Percentiles rank a stretch among this genome's conserved stretches.
Evolutionary conservation across 148 eudicot genomes (phyloP).

Genomic region (Vaccinium macrocarpon): DNA sequence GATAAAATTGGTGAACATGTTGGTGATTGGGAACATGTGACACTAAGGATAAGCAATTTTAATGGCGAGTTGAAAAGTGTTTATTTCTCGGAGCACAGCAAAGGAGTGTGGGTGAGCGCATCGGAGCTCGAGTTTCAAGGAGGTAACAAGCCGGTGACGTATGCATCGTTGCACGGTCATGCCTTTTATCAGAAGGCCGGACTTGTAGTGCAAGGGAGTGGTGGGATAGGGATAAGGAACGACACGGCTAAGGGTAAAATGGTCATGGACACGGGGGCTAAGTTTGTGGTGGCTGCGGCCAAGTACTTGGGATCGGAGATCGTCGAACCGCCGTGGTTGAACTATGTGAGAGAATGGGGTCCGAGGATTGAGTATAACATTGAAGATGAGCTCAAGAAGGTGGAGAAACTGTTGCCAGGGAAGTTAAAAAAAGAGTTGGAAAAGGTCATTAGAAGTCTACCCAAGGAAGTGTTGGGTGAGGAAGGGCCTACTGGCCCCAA

Average conservation of each 20-base stretch:
- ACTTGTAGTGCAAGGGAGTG: conserved; percentile 15
- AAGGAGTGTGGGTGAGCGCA: conserved; percentile 22
- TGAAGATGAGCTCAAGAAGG: conserved; percentile 17
- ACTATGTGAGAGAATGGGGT: conserved; percentile 27
- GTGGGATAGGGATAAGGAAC: conserved; percentile 20
- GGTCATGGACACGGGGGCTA: conserved; percentile 15
- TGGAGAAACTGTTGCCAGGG: conserved; percentile 12
- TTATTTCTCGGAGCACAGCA: conserved; percentile 25
- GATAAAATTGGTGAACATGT: conserved; percentile 29
- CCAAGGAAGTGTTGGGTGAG: conserved; percentile 23
- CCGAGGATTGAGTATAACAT: conserved; percentile 15
- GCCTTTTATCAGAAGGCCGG: conserved; percentile 20
- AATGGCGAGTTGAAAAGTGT: conserved; percentile 25
- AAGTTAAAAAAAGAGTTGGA: conserved; percentile 14
- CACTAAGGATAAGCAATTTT: conserved; percentile 26
- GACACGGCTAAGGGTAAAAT: conserved; percentile 18
- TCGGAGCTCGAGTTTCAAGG: conserved; percentile 23
- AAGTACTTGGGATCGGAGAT: conserved; percentile 12
- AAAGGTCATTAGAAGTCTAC: conserved; percentile 13
- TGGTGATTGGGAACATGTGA: conserved; percentile 40
- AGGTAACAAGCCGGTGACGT: conserved; percentile 24
- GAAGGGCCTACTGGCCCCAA: conserved; percentile 9
- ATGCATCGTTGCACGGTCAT: conserved; percentile 17
- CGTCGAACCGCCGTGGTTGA: conserved; percentile 31
- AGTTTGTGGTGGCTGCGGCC: conserved; percentile 12